These are phyloP conservation scores for Penicillium nordicum DNA, from an alignment of 2,329 filamentous ascomycete genomes.

Conservation along the genomic window DNA sequence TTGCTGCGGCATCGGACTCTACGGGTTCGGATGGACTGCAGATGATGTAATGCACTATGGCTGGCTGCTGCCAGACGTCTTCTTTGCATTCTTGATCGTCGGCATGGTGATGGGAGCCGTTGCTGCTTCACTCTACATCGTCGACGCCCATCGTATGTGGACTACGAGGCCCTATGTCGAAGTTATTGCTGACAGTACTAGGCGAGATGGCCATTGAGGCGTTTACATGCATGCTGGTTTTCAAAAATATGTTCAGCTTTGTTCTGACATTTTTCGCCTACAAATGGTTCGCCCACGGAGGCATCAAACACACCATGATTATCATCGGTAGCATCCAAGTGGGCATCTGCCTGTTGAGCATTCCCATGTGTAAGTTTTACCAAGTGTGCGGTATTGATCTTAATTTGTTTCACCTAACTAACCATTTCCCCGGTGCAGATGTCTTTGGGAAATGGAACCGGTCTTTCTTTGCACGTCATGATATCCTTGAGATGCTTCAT, in stretches of 20 bases:
- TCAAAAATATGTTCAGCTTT: constrained; percentile 94
- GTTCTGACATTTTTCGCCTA: constrained; percentile 79
- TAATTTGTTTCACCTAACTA: not conserved
- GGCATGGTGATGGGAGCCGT: constrained; percentile 93
- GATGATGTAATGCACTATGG: constrained; percentile 60
- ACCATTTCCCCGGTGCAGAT: constrained; percentile 49
- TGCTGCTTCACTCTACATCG: constrained; percentile 79
- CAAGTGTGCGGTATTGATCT: not conserved
- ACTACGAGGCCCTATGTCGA: not conserved
- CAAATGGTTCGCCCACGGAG: constrained; percentile 67
- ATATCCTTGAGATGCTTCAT: constrained; percentile 57
- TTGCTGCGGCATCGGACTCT: constrained; percentile 73
- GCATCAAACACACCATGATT: constrained; percentile 62
- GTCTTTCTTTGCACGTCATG: constrained; percentile 70
- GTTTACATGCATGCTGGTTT: constrained; percentile 84
- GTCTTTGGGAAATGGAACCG: constrained; percentile 74
- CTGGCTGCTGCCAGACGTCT: constrained; percentile 73
- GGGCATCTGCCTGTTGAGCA: constrained; percentile 67
- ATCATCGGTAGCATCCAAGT: constrained; percentile 74
- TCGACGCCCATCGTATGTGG: constrained; percentile 80
- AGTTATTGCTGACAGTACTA: constrained; percentile 31
- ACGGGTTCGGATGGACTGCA: constrained; percentile 76
- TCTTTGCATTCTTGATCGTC: constrained; percentile 78
- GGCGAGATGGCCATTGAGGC: constrained; percentile 79
- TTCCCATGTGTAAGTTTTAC: constrained; percentile 70